Base-by-base conservation (phyloP, 768 basidiomycete genomes). In the Boletus eberwhitei region DNA sequence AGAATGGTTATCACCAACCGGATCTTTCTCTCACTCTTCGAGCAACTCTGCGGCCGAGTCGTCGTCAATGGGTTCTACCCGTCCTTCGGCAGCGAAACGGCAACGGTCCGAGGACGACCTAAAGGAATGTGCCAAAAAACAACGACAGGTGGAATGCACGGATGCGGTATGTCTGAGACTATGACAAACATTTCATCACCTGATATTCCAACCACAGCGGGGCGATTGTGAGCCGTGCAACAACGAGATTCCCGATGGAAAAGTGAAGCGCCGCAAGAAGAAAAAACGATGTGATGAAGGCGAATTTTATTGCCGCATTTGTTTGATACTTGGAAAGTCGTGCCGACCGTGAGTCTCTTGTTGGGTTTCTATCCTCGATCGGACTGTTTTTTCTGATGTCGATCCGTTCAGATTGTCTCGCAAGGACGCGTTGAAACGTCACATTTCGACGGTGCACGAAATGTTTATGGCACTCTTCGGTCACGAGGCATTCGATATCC, bases 351-450 rank as follows among this genome's bases (percentile, higher is more conserved):
- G 42, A 12, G 54, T 44, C 9, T 29, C 35, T 24, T n/a, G 8
- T 43, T 17, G 9, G 17, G 31, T 31, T 17, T 5, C 2, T 24
- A 36, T n/a, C 22, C 9, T 16, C 21, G 4, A 14, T 16, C 5
- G 12, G 12, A 4, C 13, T 24, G 12, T 5, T 36, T 42, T 36
- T 21, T 3, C 37, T 61, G 3, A 61, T 3, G 17, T 16, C 3
- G 21, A 14, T 51, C 17, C 8, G 13, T 40, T 17, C 22, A 60
- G 59, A 11, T 8, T 46, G 1, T 57, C 59, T 12, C 44, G 54
- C 4, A 61, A 19, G 24, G 59, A 60, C 14, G 17, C 45, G 1
- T 14, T 57, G 16, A 61, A 61, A 19, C 46, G 59, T 21, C 59
- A 60, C 12, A 21, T 57, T 29, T 0, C 0, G 1, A 13, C 0